A percentile compares a stretch with the other conserved stretches of the same genome.
Conservation (phyloP, 2,329 filamentous ascomycete species). For the Trichoderma sp. region DNA sequence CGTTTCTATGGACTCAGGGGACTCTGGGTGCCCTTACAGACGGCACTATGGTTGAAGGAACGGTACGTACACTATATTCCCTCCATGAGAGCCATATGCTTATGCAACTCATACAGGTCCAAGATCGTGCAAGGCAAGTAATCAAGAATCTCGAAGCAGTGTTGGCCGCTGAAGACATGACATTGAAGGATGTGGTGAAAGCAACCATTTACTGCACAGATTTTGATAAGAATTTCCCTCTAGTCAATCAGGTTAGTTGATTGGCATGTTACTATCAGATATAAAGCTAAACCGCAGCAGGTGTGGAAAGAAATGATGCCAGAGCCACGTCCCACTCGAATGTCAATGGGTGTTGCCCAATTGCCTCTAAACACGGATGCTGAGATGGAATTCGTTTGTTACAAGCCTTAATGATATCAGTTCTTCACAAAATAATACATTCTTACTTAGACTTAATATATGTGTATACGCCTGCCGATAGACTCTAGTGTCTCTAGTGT, state of each 20-base stretch:
- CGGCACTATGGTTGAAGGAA: neutral
- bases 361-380: neutral
- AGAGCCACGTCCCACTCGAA: neutral
- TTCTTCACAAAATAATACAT: too few relatives aligned
- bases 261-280: neutral
- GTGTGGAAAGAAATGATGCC: neutral
- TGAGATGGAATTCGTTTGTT: neutral
- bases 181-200: neutral
- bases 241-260: neutral
- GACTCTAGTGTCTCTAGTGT: too few relatives aligned
- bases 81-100: neutral
- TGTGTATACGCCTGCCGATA: too few relatives aligned
- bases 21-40: neutral
- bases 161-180: neutral
- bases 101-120: neutral
- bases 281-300: neutral
- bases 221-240: neutral
- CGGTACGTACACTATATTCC: neutral
- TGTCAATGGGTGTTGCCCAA: neutral
- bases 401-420: neutral
- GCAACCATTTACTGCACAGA: neutral
- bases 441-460: too few relatives aligned
- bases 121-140: neutral
- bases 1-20: neutral
- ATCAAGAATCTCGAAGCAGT: neutral